Percentiles rank a stretch among this genome's conserved stretches.
phyloP scores from a whole-genome alignment of 345 rosid genomes.

The Heritiera fomes region DNA sequence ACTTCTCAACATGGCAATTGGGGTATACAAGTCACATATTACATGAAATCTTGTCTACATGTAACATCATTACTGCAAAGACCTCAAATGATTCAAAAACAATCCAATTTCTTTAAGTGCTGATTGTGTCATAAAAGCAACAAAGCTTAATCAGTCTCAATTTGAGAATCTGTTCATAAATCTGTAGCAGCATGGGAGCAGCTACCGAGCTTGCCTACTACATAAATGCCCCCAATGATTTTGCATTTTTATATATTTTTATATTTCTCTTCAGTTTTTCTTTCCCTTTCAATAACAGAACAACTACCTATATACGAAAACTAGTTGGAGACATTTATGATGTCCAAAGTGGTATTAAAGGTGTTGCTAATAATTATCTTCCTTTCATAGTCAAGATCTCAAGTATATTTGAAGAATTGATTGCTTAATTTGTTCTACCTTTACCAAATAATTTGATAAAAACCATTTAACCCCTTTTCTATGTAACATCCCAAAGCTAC shows the following conservation, averaged over 20 bases:
- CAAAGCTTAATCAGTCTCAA: slow-evolving; percentile 1
- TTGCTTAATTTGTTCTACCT: background rate
- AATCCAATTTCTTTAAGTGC: background rate
- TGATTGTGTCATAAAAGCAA: slow-evolving; percentile 20
- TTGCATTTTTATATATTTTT: background rate
- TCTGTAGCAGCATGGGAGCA: slow-evolving; percentile 8
- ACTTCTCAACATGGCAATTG: background rate
- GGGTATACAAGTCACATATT: background rate
- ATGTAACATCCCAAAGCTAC: no score
- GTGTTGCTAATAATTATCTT: background rate
- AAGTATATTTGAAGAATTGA: background rate
- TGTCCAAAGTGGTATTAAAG: slow-evolving; percentile 1
- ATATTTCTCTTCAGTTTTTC: background rate
- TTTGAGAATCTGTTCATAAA: slow-evolving; percentile 8
- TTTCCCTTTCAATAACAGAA: background rate
- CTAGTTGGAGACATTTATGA: background rate
- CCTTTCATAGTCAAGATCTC: background rate
- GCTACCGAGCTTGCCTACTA: background rate
- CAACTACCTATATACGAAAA: background rate
- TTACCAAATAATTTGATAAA: background rate
- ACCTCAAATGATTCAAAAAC: background rate
- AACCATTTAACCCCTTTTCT: background rate
- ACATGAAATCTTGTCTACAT: background rate
- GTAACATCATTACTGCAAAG: slow-evolving; percentile 5
- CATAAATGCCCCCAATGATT: background rate